These are phyloP conservation scores for Wallacemonas rigidus DNA, from an alignment of 208 protist species.

Conservation along the genomic window DNA sequence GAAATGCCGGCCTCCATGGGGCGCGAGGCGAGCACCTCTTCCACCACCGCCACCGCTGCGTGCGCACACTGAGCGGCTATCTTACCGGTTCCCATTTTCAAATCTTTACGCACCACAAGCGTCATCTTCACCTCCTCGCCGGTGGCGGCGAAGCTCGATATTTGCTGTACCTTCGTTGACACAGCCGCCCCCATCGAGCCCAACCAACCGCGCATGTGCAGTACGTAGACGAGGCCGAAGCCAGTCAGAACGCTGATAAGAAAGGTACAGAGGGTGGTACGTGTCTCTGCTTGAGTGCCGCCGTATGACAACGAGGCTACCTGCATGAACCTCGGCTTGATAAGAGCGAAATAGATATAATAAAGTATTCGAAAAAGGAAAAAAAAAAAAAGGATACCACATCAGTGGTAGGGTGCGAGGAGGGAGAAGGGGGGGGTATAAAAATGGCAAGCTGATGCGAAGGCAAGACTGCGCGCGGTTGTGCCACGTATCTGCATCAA, in stretches of 20 bases:
- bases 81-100: constrained; percentile 96
- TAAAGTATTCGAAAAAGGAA: constrained; percentile 16
- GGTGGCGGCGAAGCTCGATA: constrained; percentile 16
- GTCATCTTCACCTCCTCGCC: constrained; percentile 90
- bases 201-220: constrained; percentile 20
- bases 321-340: constrained; percentile 4
- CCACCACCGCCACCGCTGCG: constrained; percentile 89
- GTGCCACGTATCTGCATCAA: too few species aligned
- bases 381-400: constrained; percentile 1
- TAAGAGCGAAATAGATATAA: constrained; percentile 10
- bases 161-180: constrained; percentile 14
- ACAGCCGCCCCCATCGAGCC: neutral
- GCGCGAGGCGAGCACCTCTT: constrained; percentile 43
- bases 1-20: constrained; percentile 31
- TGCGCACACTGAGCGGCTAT: constrained; percentile 96
- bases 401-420: neutral
- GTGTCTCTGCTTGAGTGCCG: neutral
- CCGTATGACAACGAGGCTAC: neutral
- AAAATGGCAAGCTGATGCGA: neutral
- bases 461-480: neutral
- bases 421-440: neutral
- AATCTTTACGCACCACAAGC: constrained; percentile 92
- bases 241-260: constrained; percentile 35
- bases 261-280: constrained; percentile 21
- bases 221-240: constrained; percentile 19